These are phyloP conservation scores for Basidioascus undulatus DNA, from an alignment of 768 basidiomycete genomes.

Conservation along the genomic window DNA sequence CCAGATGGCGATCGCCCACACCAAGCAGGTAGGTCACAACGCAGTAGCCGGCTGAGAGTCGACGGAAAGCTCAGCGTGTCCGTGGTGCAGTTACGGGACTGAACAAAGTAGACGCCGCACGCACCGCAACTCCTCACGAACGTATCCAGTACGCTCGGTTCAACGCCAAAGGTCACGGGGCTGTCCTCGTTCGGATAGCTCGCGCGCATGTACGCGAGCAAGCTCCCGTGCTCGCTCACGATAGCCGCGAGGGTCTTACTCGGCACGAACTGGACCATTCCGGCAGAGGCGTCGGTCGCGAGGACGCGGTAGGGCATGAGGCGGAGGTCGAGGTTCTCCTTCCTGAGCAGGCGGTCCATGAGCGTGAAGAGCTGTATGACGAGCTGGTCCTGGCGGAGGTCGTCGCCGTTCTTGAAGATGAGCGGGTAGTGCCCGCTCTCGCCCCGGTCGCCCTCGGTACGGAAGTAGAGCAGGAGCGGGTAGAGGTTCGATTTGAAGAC, in stretches of 20 bases:
- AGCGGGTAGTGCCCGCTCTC: conserved; percentile 56
- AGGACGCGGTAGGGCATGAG: conserved; percentile 77
- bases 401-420: conserved; percentile 97
- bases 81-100: background rate
- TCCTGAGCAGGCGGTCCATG: conserved; percentile 78
- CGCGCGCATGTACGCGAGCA: conserved; percentile 68
- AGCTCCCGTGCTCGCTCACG: conserved; percentile 66
- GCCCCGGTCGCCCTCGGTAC: conserved; percentile 35
- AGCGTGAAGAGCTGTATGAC: conserved; percentile 96
- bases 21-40: conserved; percentile 90
- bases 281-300: conserved; percentile 73
- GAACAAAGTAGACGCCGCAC: conserved; percentile 13
- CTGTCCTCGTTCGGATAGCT: conserved; percentile 84
- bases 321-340: conserved; percentile 85
- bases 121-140: conserved; percentile 89
- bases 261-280: conserved; percentile 87
- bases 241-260: conserved; percentile 91
- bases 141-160: conserved; percentile 79
- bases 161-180: conserved; percentile 82
- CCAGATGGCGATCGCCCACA: conserved; percentile 88
- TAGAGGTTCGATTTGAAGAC: conserved; percentile 95
- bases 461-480: conserved; percentile 74
- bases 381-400: conserved; percentile 93
- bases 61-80: background rate
- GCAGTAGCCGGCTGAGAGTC: conserved; percentile 68